A percentile compares a stretch with the other conserved stretches of the same genome.
Evolutionary conservation across 306 rosid species (phyloP).

Genomic region (Quercus ilex): DNA sequence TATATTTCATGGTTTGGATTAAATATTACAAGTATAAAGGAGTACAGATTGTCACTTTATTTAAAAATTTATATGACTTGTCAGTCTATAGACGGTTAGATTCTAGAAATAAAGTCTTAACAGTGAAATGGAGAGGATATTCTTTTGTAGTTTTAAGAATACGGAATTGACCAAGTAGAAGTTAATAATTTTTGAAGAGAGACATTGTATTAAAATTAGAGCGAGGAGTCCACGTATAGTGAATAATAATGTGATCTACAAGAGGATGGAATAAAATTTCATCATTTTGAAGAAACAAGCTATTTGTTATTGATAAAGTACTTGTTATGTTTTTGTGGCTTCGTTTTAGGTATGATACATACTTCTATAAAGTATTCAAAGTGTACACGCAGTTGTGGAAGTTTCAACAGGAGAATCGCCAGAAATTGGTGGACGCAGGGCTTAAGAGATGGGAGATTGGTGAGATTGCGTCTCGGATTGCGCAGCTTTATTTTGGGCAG

Average conservation of each 20-base stretch:
- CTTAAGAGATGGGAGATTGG: slow-evolving; percentile 87
- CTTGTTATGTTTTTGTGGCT: slow-evolving; percentile 4
- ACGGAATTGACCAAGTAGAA: background rate
- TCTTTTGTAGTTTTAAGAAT: background rate
- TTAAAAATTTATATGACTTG: no score
- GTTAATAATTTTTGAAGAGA: background rate
- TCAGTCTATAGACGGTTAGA: no score
- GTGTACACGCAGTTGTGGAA: slow-evolving; percentile 94
- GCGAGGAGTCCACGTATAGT: background rate
- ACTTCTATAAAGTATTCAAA: slow-evolving; percentile 87
- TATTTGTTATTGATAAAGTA: background rate
- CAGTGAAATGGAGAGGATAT: no score
- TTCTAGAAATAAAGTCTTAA: no score
- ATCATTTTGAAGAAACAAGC: background rate
- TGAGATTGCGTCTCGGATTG: slow-evolving; percentile 92
- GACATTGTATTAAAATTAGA: no score
- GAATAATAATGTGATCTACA: background rate
- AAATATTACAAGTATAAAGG: no score
- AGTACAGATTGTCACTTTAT: no score
- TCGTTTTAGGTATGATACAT: slow-evolving; percentile 65
- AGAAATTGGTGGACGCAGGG: slow-evolving; percentile 81
- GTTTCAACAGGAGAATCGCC: slow-evolving; percentile 91
- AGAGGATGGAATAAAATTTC: background rate
- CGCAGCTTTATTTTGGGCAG: slow-evolving; percentile 86
- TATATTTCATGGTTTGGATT: no score